phyloP scores from a whole-genome alignment of 441 rosid species.

The Caryocar brasiliense region DNA sequence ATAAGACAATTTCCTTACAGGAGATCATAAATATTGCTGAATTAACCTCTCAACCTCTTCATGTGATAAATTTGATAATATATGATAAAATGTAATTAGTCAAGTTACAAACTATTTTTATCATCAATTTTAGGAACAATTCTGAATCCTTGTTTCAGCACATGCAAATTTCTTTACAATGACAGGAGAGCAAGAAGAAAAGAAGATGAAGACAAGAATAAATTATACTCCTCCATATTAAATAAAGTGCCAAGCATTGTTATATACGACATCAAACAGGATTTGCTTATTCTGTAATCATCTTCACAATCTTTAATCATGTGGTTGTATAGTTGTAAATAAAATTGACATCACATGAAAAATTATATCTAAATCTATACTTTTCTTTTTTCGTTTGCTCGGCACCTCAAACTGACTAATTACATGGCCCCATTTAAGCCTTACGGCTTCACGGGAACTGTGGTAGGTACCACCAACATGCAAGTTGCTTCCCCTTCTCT shows the following conservation, averaged over 20 bases:
- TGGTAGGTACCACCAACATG: constrained; percentile 30
- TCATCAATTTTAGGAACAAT: too few relatives aligned
- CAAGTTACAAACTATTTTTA: too few relatives aligned
- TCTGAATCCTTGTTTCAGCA: too few relatives aligned
- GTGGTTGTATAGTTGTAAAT: constrained; percentile 24
- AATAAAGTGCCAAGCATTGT: constrained; percentile 15
- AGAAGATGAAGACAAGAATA: not conserved
- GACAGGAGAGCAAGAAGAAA: too few relatives aligned
- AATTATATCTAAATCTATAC: constrained; percentile 21
- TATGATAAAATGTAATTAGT: too few relatives aligned
- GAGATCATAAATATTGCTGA: too few relatives aligned
- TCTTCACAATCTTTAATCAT: constrained; percentile 60
- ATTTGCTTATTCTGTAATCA: constrained; percentile 51
- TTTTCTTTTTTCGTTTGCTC: constrained; percentile 23
- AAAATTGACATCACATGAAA: constrained; percentile 24
- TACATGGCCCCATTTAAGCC: constrained; percentile 40
- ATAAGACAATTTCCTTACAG: too few relatives aligned
- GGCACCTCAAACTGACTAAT: constrained; percentile 24
- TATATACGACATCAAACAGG: constrained; percentile 13
- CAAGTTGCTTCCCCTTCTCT: constrained; percentile 15
- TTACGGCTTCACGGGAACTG: constrained; percentile 46
- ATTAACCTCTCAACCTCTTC: too few relatives aligned
- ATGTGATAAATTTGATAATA: too few relatives aligned
- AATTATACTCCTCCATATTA: not conserved
- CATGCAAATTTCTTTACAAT: too few relatives aligned